Percentiles rank a stretch among this genome's conserved stretches.
Evolutionary conservation across 2,329 filamentous ascomycete genomes (phyloP).

Genomic region (Colletotrichum sp.): DNA sequence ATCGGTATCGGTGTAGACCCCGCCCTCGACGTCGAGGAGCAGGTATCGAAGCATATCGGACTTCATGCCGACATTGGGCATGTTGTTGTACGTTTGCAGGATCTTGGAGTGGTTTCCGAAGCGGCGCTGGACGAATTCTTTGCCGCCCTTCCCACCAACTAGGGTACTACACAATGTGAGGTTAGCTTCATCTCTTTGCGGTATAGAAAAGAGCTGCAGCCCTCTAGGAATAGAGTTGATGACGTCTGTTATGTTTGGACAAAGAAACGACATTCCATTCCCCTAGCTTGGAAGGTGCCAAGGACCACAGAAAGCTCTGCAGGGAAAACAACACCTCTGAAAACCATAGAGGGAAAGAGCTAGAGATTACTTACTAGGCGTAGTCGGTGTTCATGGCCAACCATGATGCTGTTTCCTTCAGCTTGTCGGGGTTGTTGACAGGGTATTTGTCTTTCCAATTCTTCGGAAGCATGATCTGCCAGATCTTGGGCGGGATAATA

Average conservation of each 20-base stretch:
- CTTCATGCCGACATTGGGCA: slow-evolving; percentile 48
- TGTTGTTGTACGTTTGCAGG: slow-evolving; percentile 23
- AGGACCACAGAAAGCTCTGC: not conserved
- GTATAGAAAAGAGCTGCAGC: not conserved
- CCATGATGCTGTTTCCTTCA: slow-evolving; percentile 16
- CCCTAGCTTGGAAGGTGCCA: not conserved
- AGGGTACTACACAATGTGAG: slow-evolving; percentile 24
- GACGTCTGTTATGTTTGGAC: not conserved
- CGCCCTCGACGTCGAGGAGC: slow-evolving; percentile 76
- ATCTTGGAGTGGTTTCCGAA: slow-evolving; percentile 25
- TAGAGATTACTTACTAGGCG: slow-evolving; percentile 10
- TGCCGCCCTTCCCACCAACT: slow-evolving; percentile 26
- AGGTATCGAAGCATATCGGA: slow-evolving; percentile 73
- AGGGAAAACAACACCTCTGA: fast-evolving
- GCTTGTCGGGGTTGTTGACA: not conserved
- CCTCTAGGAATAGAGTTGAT: not conserved
- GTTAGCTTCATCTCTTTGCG: not conserved
- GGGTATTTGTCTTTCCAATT: not conserved
- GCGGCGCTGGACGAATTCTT: slow-evolving; percentile 25
- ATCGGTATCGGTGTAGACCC: slow-evolving; percentile 68
- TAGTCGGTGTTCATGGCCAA: slow-evolving; percentile 20
- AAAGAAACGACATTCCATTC: not conserved
- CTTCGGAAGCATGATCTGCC: slow-evolving; percentile 22
- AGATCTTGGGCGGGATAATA: slow-evolving; percentile 13
- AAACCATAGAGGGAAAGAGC: not conserved